Base-by-base conservation (phyloP, 805 yeast species). In the Candida dajiaensis region DNA sequence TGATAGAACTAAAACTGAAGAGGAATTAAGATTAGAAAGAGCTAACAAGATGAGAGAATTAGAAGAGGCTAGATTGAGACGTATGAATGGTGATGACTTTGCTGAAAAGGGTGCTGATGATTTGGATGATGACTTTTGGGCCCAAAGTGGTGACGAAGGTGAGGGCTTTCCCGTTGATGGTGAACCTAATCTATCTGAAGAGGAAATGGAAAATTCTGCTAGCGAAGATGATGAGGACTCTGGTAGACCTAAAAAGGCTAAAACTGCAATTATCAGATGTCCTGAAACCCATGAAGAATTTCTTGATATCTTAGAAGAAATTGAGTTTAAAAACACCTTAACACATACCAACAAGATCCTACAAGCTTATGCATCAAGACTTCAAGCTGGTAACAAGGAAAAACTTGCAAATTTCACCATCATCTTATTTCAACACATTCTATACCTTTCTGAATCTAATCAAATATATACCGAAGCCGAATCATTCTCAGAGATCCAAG, bases 321-420 rank as follows among this genome's bases (percentile, higher is more conserved):
- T 66, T 23, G 67, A 70, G 10, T 62, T 68, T 38, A 59, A 60
- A 15, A 74, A 77, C 28, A 78, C 78, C 16, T 64, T 76, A 18
- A 62, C 65, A 3, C 65, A 74, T 23, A 71, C 87, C 23, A 74
- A 76, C 43, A 73, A 75, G 47, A 74, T 89, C 38, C 66, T 86
- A 47, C 73, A 73, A 43, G 61, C 70, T 0, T 80, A 83, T 64
- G 88, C 85, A 51, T 96, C 97, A 13, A 80, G 83, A 51, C 70
- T 86, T 44, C 89, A 86, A 3, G 77, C 72, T 46, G 97, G 96
- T 3, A 89, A 92, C 63, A 89, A 87, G 59, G 85, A 81, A 49
- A 82, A 77, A 57, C 66, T 86, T 53, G 85, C 83, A 21, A 59
- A 54, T 3, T 84, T 90, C 57, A 75, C 85, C 1, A 72, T 76